Conservation (phyloP, 2,329 filamentous ascomycete species). For the Cladosporium halotolerans region DNA sequence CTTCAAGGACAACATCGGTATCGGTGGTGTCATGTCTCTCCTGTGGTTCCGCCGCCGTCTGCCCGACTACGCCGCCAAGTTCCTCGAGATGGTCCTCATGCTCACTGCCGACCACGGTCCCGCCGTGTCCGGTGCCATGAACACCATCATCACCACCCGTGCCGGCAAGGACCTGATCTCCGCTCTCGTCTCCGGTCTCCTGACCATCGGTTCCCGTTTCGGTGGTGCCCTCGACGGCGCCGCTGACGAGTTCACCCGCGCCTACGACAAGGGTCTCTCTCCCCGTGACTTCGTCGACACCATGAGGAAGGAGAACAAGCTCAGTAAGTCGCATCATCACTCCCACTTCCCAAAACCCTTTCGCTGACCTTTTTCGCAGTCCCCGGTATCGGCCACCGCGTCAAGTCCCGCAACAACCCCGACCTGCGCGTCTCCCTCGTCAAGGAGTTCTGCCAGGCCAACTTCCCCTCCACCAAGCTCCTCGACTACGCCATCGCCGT, state of each 20-base stretch:
- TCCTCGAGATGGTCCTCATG: constrained; percentile 99
- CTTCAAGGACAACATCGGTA: constrained; percentile 97
- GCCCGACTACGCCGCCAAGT: constrained; percentile 93
- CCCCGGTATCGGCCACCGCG: constrained; percentile 96
- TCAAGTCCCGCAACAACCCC: constrained; percentile 99
- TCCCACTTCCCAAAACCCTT: background rate
- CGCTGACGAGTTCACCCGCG: constrained; percentile 96
- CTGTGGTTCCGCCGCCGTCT: constrained; percentile 99
- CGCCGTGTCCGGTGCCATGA: constrained; percentile 98
- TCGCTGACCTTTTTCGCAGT: constrained; percentile 45
- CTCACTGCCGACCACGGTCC: constrained; percentile 98
- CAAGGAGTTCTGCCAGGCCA: constrained; percentile 96
- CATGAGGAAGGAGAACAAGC: constrained; percentile 99
- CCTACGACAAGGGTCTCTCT: constrained; percentile 95
- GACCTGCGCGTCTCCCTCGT: constrained; percentile 99
- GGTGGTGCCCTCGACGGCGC: constrained; percentile 97
- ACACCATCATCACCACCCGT: constrained; percentile 99
- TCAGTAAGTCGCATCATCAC: constrained; percentile 54
- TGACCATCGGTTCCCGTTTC: constrained; percentile 97
- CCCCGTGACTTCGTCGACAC: constrained; percentile 98
- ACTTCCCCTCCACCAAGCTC: constrained; percentile 96
- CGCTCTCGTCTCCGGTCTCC: constrained; percentile 87
- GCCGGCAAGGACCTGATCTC: constrained; percentile 98
- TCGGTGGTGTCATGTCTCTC: constrained; percentile 99
- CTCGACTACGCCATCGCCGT: constrained; percentile 98